Evolutionary conservation across 2,329 filamentous ascomycete genomes (phyloP).

Genomic region (Pseudohalonectria lignicola): DNA sequence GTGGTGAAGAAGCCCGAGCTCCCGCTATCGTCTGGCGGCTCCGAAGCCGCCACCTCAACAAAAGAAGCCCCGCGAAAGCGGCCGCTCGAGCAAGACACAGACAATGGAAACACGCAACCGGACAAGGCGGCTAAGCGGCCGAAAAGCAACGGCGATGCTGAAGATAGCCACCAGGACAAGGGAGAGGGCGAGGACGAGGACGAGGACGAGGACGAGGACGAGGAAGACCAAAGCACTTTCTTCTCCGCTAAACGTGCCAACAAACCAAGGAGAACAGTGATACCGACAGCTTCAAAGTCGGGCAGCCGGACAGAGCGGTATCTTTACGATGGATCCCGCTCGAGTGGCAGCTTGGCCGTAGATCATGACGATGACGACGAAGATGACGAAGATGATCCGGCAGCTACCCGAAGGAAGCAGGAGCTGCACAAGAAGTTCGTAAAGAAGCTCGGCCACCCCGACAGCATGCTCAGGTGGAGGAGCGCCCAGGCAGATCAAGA

Average conservation of each 20-base stretch:
- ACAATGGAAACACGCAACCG: slow-evolving; percentile 25
- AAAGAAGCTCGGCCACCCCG: slow-evolving; percentile 77
- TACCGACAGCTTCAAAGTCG: slow-evolving; percentile 9
- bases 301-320: slow-evolving; percentile 39
- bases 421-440: slow-evolving; percentile 77
- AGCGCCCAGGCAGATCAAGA: slow-evolving; percentile 41
- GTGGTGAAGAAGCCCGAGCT: slow-evolving; percentile 16
- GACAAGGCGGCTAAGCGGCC: slow-evolving; percentile 1
- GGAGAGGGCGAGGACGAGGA: neutral
- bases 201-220: slow-evolving; percentile 1
- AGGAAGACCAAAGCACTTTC: slow-evolving; percentile 2
- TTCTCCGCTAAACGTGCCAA: neutral
- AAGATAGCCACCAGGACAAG: neutral
- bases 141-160: neutral
- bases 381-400: slow-evolving; percentile 26
- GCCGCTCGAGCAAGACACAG: slow-evolving; percentile 34
- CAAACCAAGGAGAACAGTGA: slow-evolving; percentile 5
- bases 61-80: slow-evolving; percentile 32
- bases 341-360: slow-evolving; percentile 21
- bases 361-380: slow-evolving; percentile 32
- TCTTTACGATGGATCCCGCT: slow-evolving; percentile 31
- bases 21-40: slow-evolving; percentile 16
- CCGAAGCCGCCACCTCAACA: slow-evolving; percentile 15
- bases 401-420: slow-evolving; percentile 47
- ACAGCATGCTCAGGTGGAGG: slow-evolving; percentile 46